Evolutionary conservation across 2,329 filamentous ascomycete genomes (phyloP), one percentile per base, ranked within the genome.

Genomic region (Venturia aucupariae): DNA sequence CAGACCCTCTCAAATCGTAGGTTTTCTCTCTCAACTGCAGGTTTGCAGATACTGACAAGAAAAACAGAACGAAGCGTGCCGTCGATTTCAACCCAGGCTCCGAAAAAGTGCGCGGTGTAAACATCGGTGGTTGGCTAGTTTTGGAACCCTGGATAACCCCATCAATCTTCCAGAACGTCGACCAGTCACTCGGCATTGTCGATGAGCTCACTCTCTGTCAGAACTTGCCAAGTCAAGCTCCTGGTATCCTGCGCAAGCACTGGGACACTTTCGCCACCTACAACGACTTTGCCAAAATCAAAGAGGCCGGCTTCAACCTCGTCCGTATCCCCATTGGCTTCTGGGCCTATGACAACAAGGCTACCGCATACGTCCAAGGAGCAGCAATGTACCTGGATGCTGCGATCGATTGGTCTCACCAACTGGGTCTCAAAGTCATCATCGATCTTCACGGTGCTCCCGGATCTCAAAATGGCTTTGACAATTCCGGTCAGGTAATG

Each of bases 381-480:
- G 80, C 81, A 19, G 79, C 79, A 6, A 71, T 72, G 0, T 86
- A 84, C 68, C 73, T 86, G 17, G 82, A 85, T 65, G 74, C 77
- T 30, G 83, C 82, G 19, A 80, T 86, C 62, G 80, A 81, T 59
- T 86, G 83, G 83, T 80, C 83, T 4, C 71, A 81, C 51, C 74
- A 75, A 42, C 74, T 79, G 0, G 79, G 80, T 35, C 70, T 85
- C 44, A 83, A 84, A 71, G 77, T 86, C n/a, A 75, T 84, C 69
- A 80, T 86, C 59, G 84, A 86, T 68, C 75, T 85, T 7, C 84
- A 86, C 70, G 82, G 81, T 41, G 80, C 80, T 3, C 83, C 81
- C 17, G 79, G 79, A 48, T 81, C 78, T 2, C 84, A 86, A 68
- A 86, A 86, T 67, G 84, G 84, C 11, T 86, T 83, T 70, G 84